These are phyloP conservation scores for Boletus sp. DNA, from an alignment of 1,284 basidiomycete species.

Conservation along the genomic window DNA sequence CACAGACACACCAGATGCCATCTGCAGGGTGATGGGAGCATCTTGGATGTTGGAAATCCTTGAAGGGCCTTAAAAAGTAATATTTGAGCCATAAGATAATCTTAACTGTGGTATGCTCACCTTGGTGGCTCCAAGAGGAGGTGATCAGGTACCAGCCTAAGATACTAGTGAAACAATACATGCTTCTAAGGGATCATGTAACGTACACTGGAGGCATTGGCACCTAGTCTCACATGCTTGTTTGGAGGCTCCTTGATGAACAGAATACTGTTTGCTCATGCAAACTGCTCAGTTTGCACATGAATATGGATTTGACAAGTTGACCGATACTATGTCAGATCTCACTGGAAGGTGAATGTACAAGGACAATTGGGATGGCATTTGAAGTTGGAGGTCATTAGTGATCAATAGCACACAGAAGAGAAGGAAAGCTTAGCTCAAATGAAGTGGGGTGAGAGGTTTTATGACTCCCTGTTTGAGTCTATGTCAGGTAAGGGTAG, in stretches of 20 bases:
- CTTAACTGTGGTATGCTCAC: no score
- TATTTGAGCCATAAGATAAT: no score
- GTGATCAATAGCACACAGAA: no score
- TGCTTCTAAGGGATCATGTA: neutral
- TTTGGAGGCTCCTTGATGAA: neutral
- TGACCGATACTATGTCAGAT: neutral
- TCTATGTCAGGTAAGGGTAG: neutral
- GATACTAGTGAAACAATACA: neutral
- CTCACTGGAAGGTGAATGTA: neutral
- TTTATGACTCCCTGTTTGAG: neutral
- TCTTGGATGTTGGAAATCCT: no score
- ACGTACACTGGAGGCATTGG: neutral
- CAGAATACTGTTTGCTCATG: neutral
- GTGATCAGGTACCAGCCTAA: neutral
- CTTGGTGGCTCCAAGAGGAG: no score
- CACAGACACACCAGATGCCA: no score
- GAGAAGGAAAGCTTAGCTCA: no score
- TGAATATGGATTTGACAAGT: neutral
- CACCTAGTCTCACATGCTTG: neutral
- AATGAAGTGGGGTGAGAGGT: neutral
- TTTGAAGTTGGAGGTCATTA: constrained; percentile 3
- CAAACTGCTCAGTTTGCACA: constrained; percentile 2
- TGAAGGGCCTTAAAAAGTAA: no score
- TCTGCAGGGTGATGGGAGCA: no score
- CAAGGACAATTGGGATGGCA: neutral